Conservation (phyloP, 208 protist genomes). For the Leishmania guyanensis region DNA sequence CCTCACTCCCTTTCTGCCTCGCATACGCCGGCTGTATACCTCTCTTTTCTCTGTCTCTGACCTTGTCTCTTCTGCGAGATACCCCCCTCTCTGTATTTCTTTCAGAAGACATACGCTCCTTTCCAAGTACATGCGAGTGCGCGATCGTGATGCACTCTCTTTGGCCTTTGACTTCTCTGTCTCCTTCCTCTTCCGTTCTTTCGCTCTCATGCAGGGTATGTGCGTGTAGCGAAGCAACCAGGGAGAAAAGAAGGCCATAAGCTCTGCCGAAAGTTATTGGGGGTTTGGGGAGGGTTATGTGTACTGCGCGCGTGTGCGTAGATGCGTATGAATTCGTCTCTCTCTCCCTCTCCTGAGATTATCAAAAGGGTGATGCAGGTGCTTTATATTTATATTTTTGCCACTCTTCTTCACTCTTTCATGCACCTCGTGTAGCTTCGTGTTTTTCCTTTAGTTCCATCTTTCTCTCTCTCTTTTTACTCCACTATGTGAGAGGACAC, state of each 20-base stretch:
- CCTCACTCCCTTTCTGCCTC: background rate
- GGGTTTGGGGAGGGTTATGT: background rate
- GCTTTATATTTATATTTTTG: background rate
- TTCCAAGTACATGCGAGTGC: background rate
- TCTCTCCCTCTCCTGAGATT: background rate
- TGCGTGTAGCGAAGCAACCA: background rate
- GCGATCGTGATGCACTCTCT: background rate
- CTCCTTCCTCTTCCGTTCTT: background rate
- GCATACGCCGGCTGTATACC: background rate
- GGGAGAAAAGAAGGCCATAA: background rate
- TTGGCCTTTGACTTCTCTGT: background rate
- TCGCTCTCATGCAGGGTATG: background rate
- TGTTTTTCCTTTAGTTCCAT: background rate
- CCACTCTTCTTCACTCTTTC: background rate
- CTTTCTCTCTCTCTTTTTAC: slow-evolving; percentile 4
- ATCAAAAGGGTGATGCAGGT: background rate
- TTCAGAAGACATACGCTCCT: background rate
- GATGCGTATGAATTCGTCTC: slow-evolving; percentile 9
- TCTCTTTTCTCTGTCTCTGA: background rate
- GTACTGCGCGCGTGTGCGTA: slow-evolving; percentile 1
- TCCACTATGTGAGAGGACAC: background rate
- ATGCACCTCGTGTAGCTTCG: background rate
- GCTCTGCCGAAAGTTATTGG: background rate
- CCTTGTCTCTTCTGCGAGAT: background rate
- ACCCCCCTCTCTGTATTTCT: background rate